A percentile compares a stretch with the other conserved stretches of the same genome.
These are phyloP conservation scores for Biscogniauxia mediterranea DNA, from an alignment of 2,329 filamentous ascomycete genomes.

Conservation along the genomic window DNA sequence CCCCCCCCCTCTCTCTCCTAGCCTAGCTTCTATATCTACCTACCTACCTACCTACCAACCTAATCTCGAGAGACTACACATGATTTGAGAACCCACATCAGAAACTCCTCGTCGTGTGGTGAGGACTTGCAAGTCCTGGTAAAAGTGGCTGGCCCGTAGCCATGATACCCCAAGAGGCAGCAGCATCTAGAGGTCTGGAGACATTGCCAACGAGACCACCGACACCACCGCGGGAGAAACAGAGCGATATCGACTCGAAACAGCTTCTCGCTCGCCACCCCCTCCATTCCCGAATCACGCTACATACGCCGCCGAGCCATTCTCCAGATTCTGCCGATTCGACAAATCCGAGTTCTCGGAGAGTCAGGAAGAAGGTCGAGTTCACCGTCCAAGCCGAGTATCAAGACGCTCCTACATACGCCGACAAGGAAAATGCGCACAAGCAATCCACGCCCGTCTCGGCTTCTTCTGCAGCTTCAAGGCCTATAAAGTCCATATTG, in stretches of 20 bases:
- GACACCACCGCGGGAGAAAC: conserved; percentile 63
- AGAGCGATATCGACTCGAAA: conserved; percentile 38
- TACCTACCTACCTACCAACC: neutral
- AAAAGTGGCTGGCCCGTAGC: conserved; percentile 24
- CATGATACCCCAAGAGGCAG: conserved; percentile 40
- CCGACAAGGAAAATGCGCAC: conserved; percentile 36
- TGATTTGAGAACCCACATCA: conserved; percentile 17
- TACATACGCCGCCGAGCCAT: conserved; percentile 54
- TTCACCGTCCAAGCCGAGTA: conserved; percentile 59
- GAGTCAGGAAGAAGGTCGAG: conserved; percentile 53
- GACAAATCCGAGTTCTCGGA: conserved; percentile 43
- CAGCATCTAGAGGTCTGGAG: conserved; percentile 45
- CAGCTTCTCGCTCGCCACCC: conserved; percentile 36
- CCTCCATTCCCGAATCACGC: conserved; percentile 38
- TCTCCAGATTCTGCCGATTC: conserved; percentile 44
- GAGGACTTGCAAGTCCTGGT: conserved; percentile 23
- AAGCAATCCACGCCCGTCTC: conserved; percentile 42
- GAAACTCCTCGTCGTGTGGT: conserved; percentile 22
- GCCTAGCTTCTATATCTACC: too few species aligned
- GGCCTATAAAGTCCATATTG: conserved; percentile 67
- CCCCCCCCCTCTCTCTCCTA: too few species aligned
- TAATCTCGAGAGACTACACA: conserved; percentile 11
- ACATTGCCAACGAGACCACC: conserved; percentile 59
- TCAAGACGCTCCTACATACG: conserved; percentile 50
- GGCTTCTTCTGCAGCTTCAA: conserved; percentile 38